phyloP scores from a whole-genome alignment of 2,329 filamentous ascomycete genomes.

The Fusarium proliferatum region DNA sequence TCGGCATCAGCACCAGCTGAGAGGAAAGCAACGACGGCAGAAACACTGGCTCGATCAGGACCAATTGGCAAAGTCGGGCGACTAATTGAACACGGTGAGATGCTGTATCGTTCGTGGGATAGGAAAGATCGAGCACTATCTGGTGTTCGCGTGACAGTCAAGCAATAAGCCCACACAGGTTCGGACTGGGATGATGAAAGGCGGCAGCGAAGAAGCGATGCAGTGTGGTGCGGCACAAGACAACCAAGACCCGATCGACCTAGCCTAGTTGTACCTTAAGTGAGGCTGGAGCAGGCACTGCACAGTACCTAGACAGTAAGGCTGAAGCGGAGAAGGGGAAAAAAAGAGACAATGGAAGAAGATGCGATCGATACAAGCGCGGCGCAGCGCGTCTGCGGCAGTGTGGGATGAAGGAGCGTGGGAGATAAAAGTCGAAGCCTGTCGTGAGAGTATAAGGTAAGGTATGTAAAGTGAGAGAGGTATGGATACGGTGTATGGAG shows the following conservation, averaged over 20 bases:
- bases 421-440: constrained; percentile 45
- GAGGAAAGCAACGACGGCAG: constrained; percentile 25
- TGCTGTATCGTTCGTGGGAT: constrained; percentile 24
- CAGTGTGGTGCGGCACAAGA: constrained; percentile 36
- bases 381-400: constrained; percentile 43
- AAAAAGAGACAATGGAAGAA: constrained; percentile 35
- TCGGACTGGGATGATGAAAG: constrained; percentile 36
- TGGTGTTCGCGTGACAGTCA: constrained; percentile 46
- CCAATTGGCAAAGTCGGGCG: constrained; percentile 45
- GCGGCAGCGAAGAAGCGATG: constrained; percentile 44
- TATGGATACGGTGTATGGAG: constrained; percentile 31
- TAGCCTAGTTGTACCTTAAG: constrained; percentile 22
- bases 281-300: constrained; percentile 41
- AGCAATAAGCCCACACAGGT: constrained; percentile 38
- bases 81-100: constrained; percentile 26
- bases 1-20: constrained; percentile 54
- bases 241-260: constrained; percentile 35
- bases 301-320: constrained; percentile 31
- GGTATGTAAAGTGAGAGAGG: constrained; percentile 27
- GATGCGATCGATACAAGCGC: constrained; percentile 37
- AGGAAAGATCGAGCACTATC: constrained; percentile 32
- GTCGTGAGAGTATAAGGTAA: constrained; percentile 39
- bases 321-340: constrained; percentile 32
- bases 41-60: constrained; percentile 29
- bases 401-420: constrained; percentile 45